A percentile compares a stretch with the other conserved stretches of the same genome.
These are phyloP conservation scores for Tetrapisispora pingtungensis DNA, from an alignment of 805 yeast genomes.

Conservation along the genomic window DNA sequence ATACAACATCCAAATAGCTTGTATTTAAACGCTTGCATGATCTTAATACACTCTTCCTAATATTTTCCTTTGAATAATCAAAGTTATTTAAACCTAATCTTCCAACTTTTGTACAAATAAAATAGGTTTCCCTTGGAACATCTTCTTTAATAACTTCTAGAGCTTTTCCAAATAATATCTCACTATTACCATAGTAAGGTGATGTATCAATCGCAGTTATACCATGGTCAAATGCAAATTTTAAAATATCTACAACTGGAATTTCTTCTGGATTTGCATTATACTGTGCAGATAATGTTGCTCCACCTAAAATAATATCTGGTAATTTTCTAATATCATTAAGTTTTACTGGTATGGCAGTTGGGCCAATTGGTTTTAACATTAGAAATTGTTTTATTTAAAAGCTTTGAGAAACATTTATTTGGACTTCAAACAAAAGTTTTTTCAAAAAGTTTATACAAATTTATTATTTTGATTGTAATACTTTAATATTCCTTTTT, in stretches of 20 bases:
- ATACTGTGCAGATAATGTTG: constrained; percentile 76
- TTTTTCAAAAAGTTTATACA: too few relatives aligned
- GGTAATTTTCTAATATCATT: neutral
- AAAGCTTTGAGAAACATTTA: too few relatives aligned
- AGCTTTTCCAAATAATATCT: constrained; percentile 60
- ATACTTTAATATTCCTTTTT: too few relatives aligned
- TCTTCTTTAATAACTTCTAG: constrained; percentile 32
- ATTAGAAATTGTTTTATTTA: too few relatives aligned
- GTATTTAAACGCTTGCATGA: constrained; percentile 61
- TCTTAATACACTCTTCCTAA: constrained; percentile 53
- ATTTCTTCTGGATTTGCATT: constrained; percentile 53
- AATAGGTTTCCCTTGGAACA: constrained; percentile 50
- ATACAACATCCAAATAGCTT: constrained; percentile 65
- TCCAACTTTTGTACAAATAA: constrained; percentile 80
- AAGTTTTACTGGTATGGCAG: neutral
- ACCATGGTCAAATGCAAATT: constrained; percentile 54
- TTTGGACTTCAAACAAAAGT: too few relatives aligned
- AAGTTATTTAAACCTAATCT: constrained; percentile 54
- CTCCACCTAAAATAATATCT: constrained; percentile 69
- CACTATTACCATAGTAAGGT: constrained; percentile 90
- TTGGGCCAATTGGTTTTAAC: neutral
- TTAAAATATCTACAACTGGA: constrained; percentile 48
- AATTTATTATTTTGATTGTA: too few relatives aligned
- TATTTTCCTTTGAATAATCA: constrained; percentile 56
- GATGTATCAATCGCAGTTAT: constrained; percentile 79